phyloP scores from a whole-genome alignment of 345 rosid species.

The Mangifera indica region DNA sequence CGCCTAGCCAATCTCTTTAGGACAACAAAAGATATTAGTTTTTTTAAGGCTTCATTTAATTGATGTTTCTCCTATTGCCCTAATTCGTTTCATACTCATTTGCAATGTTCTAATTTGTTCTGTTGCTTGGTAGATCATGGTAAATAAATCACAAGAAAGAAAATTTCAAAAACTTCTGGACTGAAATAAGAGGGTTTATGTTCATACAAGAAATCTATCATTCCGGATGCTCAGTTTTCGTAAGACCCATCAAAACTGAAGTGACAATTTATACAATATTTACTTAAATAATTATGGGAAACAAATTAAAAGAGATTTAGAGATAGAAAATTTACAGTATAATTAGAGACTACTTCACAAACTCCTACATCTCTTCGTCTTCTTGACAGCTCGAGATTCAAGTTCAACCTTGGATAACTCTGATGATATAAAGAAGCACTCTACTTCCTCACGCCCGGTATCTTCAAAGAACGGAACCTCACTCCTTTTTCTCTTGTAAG shows the following conservation, averaged over 20 bases:
- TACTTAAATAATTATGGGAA: not conserved
- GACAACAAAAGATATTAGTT: not conserved
- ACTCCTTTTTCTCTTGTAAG: conserved; percentile 29
- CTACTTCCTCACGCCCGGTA: conserved; percentile 43
- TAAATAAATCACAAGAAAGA: not conserved
- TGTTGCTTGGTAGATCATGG: not conserved
- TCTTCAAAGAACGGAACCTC: conserved; percentile 46
- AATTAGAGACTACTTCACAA: conserved; percentile 18
- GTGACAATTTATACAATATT: not conserved
- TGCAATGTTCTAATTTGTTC: not conserved
- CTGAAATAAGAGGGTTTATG: not conserved
- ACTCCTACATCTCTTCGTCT: conserved; percentile 41
- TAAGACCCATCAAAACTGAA: conserved; percentile 1
- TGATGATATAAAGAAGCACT: conserved; percentile 47
- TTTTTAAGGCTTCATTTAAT: not conserved
- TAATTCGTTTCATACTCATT: no score
- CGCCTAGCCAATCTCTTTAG: not conserved
- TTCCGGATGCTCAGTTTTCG: not conserved
- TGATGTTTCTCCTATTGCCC: not conserved
- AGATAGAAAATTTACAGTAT: not conserved
- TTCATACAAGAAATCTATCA: not conserved
- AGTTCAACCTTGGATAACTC: conserved; percentile 12
- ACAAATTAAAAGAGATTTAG: not conserved
- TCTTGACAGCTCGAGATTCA: conserved; percentile 24
- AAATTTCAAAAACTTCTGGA: not conserved